Percentiles rank a stretch among this genome's conserved stretches.
Evolutionary conservation across 495 filamentous ascomycete genomes (phyloP).

Genomic region (Evernia prunastri): DNA sequence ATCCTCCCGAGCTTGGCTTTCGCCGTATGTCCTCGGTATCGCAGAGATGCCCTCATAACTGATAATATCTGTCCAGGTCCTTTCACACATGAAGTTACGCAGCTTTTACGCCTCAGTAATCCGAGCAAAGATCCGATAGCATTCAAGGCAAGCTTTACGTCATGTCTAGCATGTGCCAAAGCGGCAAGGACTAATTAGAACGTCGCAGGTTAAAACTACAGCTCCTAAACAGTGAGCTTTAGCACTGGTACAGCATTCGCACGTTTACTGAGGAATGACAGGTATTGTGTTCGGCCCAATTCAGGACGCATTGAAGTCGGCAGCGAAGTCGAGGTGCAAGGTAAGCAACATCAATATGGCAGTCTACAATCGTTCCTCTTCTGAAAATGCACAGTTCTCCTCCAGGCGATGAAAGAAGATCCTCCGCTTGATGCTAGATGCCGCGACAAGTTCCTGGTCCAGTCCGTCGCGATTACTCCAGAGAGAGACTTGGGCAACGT

Average conservation of each 20-base stretch:
- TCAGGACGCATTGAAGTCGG: slow-evolving; percentile 90
- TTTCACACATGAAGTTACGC: slow-evolving; percentile 84
- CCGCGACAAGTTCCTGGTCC: slow-evolving; percentile 96
- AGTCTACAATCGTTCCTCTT: slow-evolving; percentile 6
- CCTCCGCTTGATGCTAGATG: slow-evolving; percentile 79
- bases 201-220: slow-evolving; percentile 86
- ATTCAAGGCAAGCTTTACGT: slow-evolving; percentile 70
- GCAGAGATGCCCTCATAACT: neutral
- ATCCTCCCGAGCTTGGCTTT: slow-evolving; percentile 87
- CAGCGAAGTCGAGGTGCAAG: slow-evolving; percentile 83
- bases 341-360: slow-evolving; percentile 43
- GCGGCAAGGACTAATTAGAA: slow-evolving; percentile 4
- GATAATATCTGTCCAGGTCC: slow-evolving; percentile 57
- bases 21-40: slow-evolving; percentile 56
- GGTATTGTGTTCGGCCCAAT: slow-evolving; percentile 97
- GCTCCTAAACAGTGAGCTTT: slow-evolving; percentile 90
- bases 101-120: slow-evolving; percentile 75
- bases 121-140: slow-evolving; percentile 71
- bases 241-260: slow-evolving; percentile 11
- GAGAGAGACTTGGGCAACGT: slow-evolving; percentile 78
- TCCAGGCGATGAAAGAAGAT: slow-evolving; percentile 97
- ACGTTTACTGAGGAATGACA: slow-evolving; percentile 38
- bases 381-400: slow-evolving; percentile 55
- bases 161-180: neutral
- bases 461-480: slow-evolving; percentile 77